A percentile compares a stretch with the other conserved stretches of the same genome.
Evolutionary conservation across 805 yeast genomes (phyloP).

Genomic region (Metschnikowia drakensbergensis): DNA sequence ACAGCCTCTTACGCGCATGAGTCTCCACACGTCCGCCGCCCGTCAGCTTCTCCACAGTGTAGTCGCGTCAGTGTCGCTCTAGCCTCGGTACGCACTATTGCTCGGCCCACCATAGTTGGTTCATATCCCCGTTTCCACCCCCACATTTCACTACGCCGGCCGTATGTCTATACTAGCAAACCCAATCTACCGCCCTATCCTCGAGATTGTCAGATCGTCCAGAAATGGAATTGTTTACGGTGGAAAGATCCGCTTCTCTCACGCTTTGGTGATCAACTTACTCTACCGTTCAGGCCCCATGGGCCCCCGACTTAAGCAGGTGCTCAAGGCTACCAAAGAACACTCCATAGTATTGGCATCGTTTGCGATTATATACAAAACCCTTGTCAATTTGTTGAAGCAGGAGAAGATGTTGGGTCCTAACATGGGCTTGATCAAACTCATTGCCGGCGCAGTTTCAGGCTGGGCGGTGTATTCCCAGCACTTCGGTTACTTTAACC

Average conservation of each 20-base stretch:
- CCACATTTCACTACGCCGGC: slow-evolving; percentile 1
- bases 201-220: slow-evolving; percentile 36
- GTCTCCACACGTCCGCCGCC: slow-evolving; percentile 3
- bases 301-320: slow-evolving; percentile 41
- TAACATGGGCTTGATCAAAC: slow-evolving; percentile 28
- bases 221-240: slow-evolving; percentile 57
- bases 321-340: slow-evolving; percentile 48
- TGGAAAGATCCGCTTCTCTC: slow-evolving; percentile 57
- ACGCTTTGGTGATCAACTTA: slow-evolving; percentile 58
- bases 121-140: background rate
- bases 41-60: slow-evolving; percentile 1
- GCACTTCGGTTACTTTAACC: slow-evolving; percentile 41
- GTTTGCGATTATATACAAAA: slow-evolving; percentile 53
- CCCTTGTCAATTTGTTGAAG: slow-evolving; percentile 27
- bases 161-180: slow-evolving; percentile 19
- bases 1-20: background rate
- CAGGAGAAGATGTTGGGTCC: slow-evolving; percentile 34
- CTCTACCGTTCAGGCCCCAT: slow-evolving; percentile 52
- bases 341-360: slow-evolving; percentile 55
- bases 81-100: slow-evolving; percentile 2
- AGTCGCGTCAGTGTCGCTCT: background rate
- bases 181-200: slow-evolving; percentile 27
- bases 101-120: background rate
- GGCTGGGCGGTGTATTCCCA: slow-evolving; percentile 44
- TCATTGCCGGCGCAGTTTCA: slow-evolving; percentile 39